Evolutionary conservation across 495 filamentous ascomycete species (phyloP).

Genomic region (Lindgomyces ingoldianus): DNA sequence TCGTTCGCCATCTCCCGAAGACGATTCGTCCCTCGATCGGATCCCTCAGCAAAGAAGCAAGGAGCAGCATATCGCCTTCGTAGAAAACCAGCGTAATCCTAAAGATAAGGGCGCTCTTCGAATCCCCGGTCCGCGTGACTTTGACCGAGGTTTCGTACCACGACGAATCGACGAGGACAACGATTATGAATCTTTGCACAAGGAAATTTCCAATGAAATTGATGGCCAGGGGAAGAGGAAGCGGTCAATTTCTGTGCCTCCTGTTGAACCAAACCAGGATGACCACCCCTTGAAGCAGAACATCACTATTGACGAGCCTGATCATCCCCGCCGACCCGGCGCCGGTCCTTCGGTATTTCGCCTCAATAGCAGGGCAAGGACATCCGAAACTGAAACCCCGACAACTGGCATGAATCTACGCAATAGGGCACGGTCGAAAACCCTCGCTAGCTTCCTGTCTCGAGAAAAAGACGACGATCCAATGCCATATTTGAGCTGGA

Average conservation of each 20-base stretch:
- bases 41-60: constrained; percentile 58
- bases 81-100: constrained; percentile 77
- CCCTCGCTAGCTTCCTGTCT: constrained; percentile 47
- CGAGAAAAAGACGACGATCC: constrained; percentile 53
- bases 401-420: constrained; percentile 23
- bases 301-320: constrained; percentile 55
- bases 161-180: constrained; percentile 53
- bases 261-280: constrained; percentile 40
- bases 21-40: constrained; percentile 30
- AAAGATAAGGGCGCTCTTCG: constrained; percentile 71
- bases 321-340: constrained; percentile 36
- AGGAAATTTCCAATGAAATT: constrained; percentile 17
- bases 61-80: constrained; percentile 81
- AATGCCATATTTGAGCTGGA: constrained; percentile 87
- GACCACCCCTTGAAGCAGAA: constrained; percentile 45
- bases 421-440: constrained; percentile 37
- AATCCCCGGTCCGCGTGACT: constrained; percentile 85
- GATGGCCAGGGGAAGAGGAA: constrained; percentile 1
- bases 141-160: constrained; percentile 74
- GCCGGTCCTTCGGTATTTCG: constrained; percentile 23
- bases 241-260: constrained; percentile 19
- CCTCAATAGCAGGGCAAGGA: neutral
- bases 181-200: constrained; percentile 15
- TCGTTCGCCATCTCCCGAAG: constrained; percentile 35
- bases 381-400: constrained; percentile 12